Evolutionary conservation across 73 alveolate species (phyloP).

Genomic region (Paramecium pentaurelia): DNA sequence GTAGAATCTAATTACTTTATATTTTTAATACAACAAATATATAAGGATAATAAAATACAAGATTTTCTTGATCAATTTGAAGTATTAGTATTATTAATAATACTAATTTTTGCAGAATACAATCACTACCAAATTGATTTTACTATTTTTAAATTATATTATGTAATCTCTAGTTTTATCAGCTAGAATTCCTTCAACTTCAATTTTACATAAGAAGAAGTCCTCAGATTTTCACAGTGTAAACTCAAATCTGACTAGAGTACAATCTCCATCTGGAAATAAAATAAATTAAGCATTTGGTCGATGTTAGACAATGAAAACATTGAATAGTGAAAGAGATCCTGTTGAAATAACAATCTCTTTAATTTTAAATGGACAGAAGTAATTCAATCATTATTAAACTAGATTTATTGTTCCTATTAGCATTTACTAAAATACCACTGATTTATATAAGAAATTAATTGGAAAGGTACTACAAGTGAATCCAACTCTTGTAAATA

Average conservation of each 20-base stretch:
- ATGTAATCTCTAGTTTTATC: not conserved
- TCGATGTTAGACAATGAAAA: not conserved
- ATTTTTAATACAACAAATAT: too few species aligned
- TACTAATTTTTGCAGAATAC: not conserved
- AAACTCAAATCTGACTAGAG: not conserved
- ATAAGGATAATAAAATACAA: slow-evolving; percentile 43
- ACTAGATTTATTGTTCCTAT: not conserved
- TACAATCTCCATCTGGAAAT: not conserved
- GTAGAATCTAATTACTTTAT: too few species aligned
- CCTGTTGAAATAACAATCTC: not conserved
- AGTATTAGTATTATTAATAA: not conserved
- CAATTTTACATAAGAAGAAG: not conserved
- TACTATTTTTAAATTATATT: not conserved
- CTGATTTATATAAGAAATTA: slow-evolving; percentile 23
- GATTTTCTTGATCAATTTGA: slow-evolving; percentile 62
- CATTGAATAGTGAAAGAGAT: slow-evolving; percentile 23
- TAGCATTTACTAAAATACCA: not conserved
- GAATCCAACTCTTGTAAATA: not conserved
- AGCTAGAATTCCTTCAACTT: not conserved
- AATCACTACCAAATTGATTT: not conserved
- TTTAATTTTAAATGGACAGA: not conserved
- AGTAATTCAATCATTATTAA: not conserved
- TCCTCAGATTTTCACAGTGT: not conserved
- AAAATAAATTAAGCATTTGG: not conserved
- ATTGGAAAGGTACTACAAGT: not conserved